phyloP scores from a whole-genome alignment of 2,329 filamentous ascomycete species.

The Fusarium coffeatum region DNA sequence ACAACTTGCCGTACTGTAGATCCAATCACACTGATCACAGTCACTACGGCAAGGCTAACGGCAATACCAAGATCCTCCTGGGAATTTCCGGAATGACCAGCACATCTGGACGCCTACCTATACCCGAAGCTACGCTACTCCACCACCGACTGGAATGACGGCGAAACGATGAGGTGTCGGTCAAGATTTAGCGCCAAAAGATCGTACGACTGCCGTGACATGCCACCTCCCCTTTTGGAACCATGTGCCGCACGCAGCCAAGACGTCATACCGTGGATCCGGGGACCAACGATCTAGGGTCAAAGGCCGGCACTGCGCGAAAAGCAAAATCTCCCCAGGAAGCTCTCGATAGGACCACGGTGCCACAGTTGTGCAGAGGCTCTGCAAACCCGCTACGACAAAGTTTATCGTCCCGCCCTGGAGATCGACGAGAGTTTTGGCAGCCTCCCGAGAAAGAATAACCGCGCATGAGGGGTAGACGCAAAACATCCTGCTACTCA shows the following conservation, averaged over 20 bases:
- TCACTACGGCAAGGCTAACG: slow-evolving; percentile 21
- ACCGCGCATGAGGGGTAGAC: slow-evolving; percentile 35
- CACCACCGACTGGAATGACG: slow-evolving; percentile 36
- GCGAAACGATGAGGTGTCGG: slow-evolving; percentile 39
- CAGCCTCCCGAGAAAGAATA: slow-evolving; percentile 18
- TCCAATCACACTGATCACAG: neutral
- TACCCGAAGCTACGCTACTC: slow-evolving; percentile 26
- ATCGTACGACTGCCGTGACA: slow-evolving; percentile 48
- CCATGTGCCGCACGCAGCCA: slow-evolving; percentile 46
- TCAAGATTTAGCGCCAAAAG: slow-evolving; percentile 41
- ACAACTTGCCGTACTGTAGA: neutral
- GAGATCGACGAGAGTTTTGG: slow-evolving; percentile 43
- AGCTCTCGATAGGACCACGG: slow-evolving; percentile 20
- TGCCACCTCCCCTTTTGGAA: slow-evolving; percentile 40
- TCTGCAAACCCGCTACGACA: slow-evolving; percentile 34
- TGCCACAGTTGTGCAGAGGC: slow-evolving; percentile 16
- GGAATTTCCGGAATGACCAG: slow-evolving; percentile 17
- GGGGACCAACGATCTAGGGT: slow-evolving; percentile 42
- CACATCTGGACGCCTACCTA: slow-evolving; percentile 21
- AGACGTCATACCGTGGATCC: slow-evolving; percentile 47
- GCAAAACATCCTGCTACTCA: slow-evolving; percentile 20
- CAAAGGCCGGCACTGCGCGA: slow-evolving; percentile 44
- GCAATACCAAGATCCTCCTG: slow-evolving; percentile 14
- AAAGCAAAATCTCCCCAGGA: slow-evolving; percentile 46
- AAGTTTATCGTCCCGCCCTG: slow-evolving; percentile 43